Base-by-base conservation (phyloP, 108 stramenopile species). In the Conticribra weissflogii region DNA sequence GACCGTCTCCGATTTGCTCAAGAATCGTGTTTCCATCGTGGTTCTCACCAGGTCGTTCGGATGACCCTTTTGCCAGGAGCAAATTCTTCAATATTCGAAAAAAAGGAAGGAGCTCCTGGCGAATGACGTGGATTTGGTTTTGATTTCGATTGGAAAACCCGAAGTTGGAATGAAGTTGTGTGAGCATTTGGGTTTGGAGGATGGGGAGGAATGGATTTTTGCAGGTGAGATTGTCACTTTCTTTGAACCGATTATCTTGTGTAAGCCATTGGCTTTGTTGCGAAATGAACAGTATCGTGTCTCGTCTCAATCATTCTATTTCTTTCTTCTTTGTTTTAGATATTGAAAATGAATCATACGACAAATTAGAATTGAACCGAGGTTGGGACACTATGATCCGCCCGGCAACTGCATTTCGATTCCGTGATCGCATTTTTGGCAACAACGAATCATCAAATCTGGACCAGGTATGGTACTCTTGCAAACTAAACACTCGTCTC, bases 61-160 rank as follows among this genome's bases (percentile, higher is more conserved):
- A 46, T 92, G 90, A 92, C 90, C 90, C 61, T 78, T 92, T 53
- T 92, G 90, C 71, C 90, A 92, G 81, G 90, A 92, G 85, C 81
- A 78, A 65, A 85, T 92, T 51, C 71, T 89, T 27, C 88, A 92
- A 68, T 92, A 85, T 70, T 77, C 76, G 23, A 60, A 75, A 32
- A 55, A 63, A 41, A 71, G 78, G 68, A 53, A 76, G 27, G 79
- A 89, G 69, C 86, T 89, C 64, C 67, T 84, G 58, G 78, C 56
- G 29, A 70, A 58, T 31, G 67, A 65, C 24, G 66, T 89, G 21
- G 30, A 79, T 0, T 68, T 89, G 5, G 72, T 85, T 4, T 60
- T 89, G 50, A 63, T 92, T 17, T 86, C 85, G 3, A 89, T 92
- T 45, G 90, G 90, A 3, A 85, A 65, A 34, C 90, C 90, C 9